Base-by-base conservation (phyloP, 176 grass and related monocot species). In the Musa troglodytarum region DNA sequence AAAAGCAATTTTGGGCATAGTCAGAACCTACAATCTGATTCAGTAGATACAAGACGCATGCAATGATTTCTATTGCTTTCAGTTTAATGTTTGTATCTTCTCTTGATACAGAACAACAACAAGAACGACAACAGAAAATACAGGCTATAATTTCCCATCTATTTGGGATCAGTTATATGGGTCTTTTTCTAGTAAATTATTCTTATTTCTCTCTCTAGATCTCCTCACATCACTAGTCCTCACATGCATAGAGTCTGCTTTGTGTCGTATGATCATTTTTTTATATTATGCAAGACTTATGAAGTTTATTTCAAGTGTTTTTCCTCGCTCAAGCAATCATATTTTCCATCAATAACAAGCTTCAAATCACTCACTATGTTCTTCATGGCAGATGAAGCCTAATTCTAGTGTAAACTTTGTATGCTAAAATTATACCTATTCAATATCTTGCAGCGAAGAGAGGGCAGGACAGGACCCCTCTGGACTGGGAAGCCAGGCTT, bases 401-500 rank as follows among this genome's bases (percentile, higher is more conserved):
- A 64, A 10, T 15, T 19, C 17, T 62, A 29, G 22, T 4, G 7
- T 49, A 3, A 69, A 15, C 4, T 70, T 10, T 11, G 20, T 71
- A 7, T 49, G 50, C 17, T 19, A 62, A 62, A 51, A 11, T 50
- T 43, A 71, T 52, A 49, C 10, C 9, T 51, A 8, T 21, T 10
- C 3, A 50, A 4, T 15, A 50, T 21, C 1, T 54, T 83, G 75
- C 82, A 98, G 94, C 82, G 2, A 93, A 80, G 79, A 82, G 94
- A 29, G 94, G 90, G 68, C 88, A 91, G 65, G 94, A 91, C 74
- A 81, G 88, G 68, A 54, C 28, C 5, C 94, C 88, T 52, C 72
- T 98, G 53, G 80, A 98, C 53, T 98, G 94, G 94, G 86, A 87
- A 79, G 81, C 80, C 58, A 86, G 94, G 58, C 8, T 91, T 76